Conservation (phyloP, 1,284 basidiomycete species). For the Irpex sp. region DNA sequence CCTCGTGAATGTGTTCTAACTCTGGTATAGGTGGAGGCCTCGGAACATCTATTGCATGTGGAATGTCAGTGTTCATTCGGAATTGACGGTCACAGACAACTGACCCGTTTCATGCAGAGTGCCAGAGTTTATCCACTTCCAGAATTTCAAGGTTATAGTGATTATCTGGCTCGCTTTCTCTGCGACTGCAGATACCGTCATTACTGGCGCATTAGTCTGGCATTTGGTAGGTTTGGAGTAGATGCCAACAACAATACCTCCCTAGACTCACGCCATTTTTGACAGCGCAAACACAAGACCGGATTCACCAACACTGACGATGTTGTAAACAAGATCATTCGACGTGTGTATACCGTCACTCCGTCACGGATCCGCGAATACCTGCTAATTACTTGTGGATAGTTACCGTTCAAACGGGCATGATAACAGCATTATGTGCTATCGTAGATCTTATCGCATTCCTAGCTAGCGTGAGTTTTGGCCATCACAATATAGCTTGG, state of each 20-base stretch:
- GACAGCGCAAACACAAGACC: conserved; percentile 37
- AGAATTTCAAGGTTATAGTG: conserved; percentile 33
- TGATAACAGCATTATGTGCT: conserved; percentile 32
- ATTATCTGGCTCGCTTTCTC: conserved; percentile 34
- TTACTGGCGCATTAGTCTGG: conserved; percentile 29
- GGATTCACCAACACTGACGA: conserved; percentile 33
- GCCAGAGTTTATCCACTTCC: conserved; percentile 31
- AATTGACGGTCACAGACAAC: neutral
- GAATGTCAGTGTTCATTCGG: conserved; percentile 16
- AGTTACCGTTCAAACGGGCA: conserved; percentile 35
- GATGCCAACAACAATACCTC: neutral
- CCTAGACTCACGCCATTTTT: neutral
- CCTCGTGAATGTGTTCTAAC: neutral
- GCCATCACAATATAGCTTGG: neutral
- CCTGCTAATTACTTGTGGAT: neutral
- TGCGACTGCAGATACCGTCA: conserved; percentile 29
- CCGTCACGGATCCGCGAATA: too few species aligned
- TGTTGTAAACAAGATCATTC: conserved; percentile 38
- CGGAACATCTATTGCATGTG: conserved; percentile 33
- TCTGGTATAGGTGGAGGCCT: conserved; percentile 26
- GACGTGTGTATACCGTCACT: conserved; percentile 27
- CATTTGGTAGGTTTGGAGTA: conserved; percentile 23
- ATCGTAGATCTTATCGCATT: conserved; percentile 29
- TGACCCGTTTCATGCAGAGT: conserved; percentile 10
- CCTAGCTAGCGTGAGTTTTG: conserved; percentile 23